phyloP scores from a whole-genome alignment of 2,329 filamentous ascomycete species.

The Cladosporium oxysporum region DNA sequence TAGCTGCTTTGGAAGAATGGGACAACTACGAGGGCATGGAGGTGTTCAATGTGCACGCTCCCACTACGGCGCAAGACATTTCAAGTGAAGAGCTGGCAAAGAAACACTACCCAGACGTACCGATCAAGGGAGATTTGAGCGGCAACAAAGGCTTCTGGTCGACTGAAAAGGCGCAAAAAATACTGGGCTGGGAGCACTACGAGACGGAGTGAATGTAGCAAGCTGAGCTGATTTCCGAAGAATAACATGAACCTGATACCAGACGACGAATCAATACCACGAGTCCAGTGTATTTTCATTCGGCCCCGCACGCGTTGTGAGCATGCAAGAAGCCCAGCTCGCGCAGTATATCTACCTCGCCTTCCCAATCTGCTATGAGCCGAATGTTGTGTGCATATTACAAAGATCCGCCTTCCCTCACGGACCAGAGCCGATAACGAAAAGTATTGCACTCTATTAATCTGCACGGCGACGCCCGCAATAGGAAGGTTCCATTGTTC shows the following conservation, averaged over 20 bases:
- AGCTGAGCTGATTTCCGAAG: not conserved
- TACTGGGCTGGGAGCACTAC: conserved; percentile 32
- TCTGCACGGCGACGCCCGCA: conserved; percentile 10
- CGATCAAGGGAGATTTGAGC: conserved; percentile 28
- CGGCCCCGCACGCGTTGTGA: not conserved
- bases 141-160: conserved; percentile 32
- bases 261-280: not conserved
- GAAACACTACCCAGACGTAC: conserved; percentile 32
- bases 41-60: conserved; percentile 41
- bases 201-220: conserved; percentile 27
- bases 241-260: not conserved
- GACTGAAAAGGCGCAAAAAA: conserved; percentile 29
- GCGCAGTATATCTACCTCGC: not conserved
- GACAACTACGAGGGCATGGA: conserved; percentile 38
- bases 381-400: not conserved
- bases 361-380: not conserved
- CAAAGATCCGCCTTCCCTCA: not conserved
- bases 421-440: not conserved
- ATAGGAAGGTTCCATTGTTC: conserved; percentile 18
- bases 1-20: conserved; percentile 37
- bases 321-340: not conserved
- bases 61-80: conserved; percentile 33
- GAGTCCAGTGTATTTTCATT: not conserved
- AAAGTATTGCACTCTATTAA: conserved; percentile 6
- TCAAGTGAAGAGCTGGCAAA: conserved; percentile 29